Evolutionary conservation across 2,329 filamentous ascomycete species (phyloP).

Genomic region (Nemania sp.): DNA sequence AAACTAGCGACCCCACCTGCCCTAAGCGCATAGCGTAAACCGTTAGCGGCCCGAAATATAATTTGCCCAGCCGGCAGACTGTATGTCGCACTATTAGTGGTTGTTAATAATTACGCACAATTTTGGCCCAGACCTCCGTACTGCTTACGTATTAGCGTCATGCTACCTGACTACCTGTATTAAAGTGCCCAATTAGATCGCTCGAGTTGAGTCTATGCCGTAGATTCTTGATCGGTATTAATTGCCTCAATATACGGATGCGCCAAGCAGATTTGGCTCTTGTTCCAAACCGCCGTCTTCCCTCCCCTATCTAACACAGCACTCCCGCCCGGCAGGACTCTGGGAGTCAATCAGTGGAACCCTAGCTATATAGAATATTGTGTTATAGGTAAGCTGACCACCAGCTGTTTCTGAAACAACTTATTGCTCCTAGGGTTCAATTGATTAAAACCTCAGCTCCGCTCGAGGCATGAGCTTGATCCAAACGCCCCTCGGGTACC

Average conservation of each 20-base stretch:
- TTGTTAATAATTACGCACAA: too few species aligned
- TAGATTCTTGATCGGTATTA: neutral
- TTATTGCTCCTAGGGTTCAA: neutral
- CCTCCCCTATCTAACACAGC: neutral
- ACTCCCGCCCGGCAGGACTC: neutral
- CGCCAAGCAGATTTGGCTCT: neutral
- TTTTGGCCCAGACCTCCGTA: too few species aligned
- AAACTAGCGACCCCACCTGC: too few species aligned
- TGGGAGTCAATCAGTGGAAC: neutral
- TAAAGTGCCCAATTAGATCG: neutral
- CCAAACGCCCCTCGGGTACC: conserved; percentile 13
- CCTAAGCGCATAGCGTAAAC: too few species aligned
- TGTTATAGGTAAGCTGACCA: conserved; percentile 29
- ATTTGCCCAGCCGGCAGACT: too few species aligned
- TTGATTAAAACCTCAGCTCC: conserved; percentile 9
- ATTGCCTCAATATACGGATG: neutral
- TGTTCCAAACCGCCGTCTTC: neutral
- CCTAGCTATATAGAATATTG: conserved; percentile 16
- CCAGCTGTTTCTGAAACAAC: conserved; percentile 25
- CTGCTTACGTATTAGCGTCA: neutral
- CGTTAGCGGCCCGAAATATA: too few species aligned
- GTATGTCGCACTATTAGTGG: too few species aligned
- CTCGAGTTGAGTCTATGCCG: too few species aligned
- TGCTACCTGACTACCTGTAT: too few species aligned
- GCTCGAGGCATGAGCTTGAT: conserved; percentile 3